Evolutionary conservation across 805 yeast species (phyloP), one percentile per base, ranked within the genome.

Genomic region (Starmerella etchellsii): DNA sequence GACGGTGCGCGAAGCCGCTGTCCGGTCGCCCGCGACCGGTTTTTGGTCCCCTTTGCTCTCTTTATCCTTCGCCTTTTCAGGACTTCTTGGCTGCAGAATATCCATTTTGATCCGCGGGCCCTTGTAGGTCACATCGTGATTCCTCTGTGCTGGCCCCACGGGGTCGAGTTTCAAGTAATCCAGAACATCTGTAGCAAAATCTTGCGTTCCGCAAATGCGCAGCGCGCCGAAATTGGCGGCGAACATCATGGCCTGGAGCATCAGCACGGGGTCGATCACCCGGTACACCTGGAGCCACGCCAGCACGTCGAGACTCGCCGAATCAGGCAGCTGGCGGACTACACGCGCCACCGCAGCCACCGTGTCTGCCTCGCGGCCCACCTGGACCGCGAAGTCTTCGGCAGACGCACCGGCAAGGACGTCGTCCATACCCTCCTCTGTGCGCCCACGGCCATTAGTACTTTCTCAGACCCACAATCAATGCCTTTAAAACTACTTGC

Each of bases 241-340:
- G 21, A 28, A 18, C 3, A 42, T 23, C 8, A 42, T 28, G 5
- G 36, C 41, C 22, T 42, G 40, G 11, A 45, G 31, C 13, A 45
- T 24, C 19, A 26, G 39, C 10, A 42, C 4, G 9, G 49, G 46
- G 4, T 32, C 38, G 9, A 45, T 35, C 2, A 31, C 40, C 9
- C 18, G 22, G 36, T 45, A 45, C 4, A 35, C 23, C 0, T 40
- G 38, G 3, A 45, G 36, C 49, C 49, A 45, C 1, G 49, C 41
- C 18, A 45, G 34, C 11, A 31, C 15, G 6, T 34, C 30, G 10
- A 34, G 13, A 8, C n/a, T 13, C 14, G n/a, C n/a, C n/a, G 30
- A 27, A n/a, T 6, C 8, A n/a, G 14, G 30, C 25, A 23, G 25
- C 10, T 23, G 10, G 10, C 10, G 7, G 25, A 23, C n/a, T n/a